phyloP scores from a whole-genome alignment of 176 grass and related monocot species.

The Ensete ventricosum region DNA sequence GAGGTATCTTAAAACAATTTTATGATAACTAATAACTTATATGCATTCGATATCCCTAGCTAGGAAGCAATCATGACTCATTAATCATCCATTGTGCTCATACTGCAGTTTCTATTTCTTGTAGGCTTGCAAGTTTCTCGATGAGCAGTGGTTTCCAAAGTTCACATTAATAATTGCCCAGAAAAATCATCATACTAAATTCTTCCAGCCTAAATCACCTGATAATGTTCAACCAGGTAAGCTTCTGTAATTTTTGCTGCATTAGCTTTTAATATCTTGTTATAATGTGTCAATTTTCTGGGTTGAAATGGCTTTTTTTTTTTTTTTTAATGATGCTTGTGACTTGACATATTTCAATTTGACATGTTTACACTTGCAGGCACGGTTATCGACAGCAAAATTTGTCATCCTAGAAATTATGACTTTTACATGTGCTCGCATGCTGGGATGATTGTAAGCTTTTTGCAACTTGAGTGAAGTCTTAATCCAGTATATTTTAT shows the following conservation, averaged over 20 bases:
- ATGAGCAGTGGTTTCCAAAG: conserved; percentile 65
- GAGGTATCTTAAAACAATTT: conserved; percentile 29
- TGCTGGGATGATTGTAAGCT: conserved; percentile 81
- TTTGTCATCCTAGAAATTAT: conserved; percentile 83
- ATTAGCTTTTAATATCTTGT: background rate
- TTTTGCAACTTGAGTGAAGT: background rate
- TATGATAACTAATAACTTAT: background rate
- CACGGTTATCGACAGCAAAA: conserved; percentile 68
- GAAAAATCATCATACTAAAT: conserved; percentile 88
- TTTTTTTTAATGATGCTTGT: too few species aligned
- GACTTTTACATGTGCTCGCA: conserved; percentile 97
- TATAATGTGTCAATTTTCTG: background rate
- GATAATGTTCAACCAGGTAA: conserved; percentile 86
- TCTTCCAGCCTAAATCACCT: conserved; percentile 44
- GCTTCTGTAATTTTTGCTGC: background rate
- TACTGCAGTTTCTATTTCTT: conserved; percentile 1
- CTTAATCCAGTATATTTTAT: background rate
- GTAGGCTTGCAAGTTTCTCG: conserved; percentile 78
- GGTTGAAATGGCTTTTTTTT: background rate
- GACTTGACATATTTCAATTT: too few species aligned
- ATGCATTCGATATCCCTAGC: too few species aligned
- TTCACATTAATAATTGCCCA: conserved; percentile 85
- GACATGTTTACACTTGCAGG: conserved; percentile 25
- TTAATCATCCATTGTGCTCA: background rate
- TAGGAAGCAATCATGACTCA: too few species aligned